These are phyloP conservation scores for Elaeis oleifera DNA, from an alignment of 202 grass and related monocot genomes.

Conservation along the genomic window DNA sequence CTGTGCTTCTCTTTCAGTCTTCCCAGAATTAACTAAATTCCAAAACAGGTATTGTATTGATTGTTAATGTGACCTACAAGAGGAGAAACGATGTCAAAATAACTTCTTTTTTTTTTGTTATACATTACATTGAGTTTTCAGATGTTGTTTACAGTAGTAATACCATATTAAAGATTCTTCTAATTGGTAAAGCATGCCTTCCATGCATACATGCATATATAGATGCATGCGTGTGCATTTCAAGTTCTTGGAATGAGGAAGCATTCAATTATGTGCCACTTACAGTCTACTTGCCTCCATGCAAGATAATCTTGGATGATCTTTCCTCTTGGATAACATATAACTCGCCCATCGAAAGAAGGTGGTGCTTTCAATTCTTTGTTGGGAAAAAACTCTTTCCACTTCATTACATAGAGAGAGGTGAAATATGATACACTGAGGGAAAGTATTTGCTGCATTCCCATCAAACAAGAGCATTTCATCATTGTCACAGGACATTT, in stretches of 20 bases:
- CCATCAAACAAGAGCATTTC: conserved; percentile 20
- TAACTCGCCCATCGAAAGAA: conserved; percentile 75
- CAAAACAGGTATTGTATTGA: conserved; percentile 94
- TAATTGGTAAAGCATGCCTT: no score
- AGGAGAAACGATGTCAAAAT: conserved; percentile 3
- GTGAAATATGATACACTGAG: conserved; percentile 95
- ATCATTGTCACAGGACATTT: conserved; percentile 10
- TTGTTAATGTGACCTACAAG: conserved; percentile 92
- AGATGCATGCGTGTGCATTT: no score
- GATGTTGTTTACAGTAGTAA: background rate
- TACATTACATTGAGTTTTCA: background rate
- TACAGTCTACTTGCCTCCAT: conserved; percentile 99
- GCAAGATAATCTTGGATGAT: conserved; percentile 76
- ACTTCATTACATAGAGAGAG: conserved; percentile 69
- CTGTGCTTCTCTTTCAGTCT: conserved; percentile 79
- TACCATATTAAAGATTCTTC: no score
- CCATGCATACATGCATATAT: no score
- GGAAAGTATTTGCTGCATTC: conserved; percentile 73
- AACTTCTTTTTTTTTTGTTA: background rate
- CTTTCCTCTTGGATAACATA: conserved; percentile 83
- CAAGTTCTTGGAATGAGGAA: no score
- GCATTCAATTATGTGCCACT: conserved; percentile 13
- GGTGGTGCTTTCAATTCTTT: conserved; percentile 61
- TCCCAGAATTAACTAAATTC: conserved; percentile 91
- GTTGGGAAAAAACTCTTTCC: conserved; percentile 78